phyloP scores from a whole-genome alignment of 1,139 yeast species.

The Candida freyschussii region DNA sequence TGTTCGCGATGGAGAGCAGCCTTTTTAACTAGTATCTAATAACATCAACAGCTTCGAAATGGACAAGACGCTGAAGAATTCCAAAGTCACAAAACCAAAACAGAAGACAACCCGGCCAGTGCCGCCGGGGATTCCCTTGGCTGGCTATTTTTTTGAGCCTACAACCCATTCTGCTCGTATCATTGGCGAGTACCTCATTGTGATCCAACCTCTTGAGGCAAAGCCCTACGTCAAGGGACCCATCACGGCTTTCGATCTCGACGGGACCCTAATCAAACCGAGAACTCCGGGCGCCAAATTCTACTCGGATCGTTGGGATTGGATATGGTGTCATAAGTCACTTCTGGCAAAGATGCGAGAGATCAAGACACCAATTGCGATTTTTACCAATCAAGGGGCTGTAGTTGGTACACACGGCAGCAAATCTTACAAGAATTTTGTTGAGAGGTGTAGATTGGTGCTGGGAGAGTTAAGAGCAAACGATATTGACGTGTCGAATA shows the following conservation, averaged over 20 bases:
- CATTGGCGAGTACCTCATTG: conserved; percentile 18
- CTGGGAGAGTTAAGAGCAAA: conserved; percentile 23
- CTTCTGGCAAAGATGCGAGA: conserved; percentile 31
- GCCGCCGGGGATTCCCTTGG: no score
- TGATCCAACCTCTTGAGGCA: conserved; percentile 14
- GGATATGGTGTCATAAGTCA: conserved; percentile 54
- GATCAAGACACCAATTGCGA: conserved; percentile 39
- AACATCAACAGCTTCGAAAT: no score
- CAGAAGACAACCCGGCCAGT: no score
- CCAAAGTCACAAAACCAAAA: no score
- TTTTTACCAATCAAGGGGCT: conserved; percentile 79
- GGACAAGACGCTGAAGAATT: conserved; percentile 2
- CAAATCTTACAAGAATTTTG: conserved; percentile 50
- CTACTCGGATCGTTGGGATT: conserved; percentile 55
- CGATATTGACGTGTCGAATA: conserved; percentile 27
- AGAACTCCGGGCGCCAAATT: conserved; percentile 49
- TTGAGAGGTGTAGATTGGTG: conserved; percentile 40
- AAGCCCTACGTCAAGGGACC: background rate
- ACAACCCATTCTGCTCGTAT: conserved; percentile 12
- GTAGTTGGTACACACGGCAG: conserved; percentile 35
- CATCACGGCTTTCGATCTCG: conserved; percentile 60
- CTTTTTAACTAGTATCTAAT: no score
- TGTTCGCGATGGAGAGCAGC: no score
- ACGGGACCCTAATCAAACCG: conserved; percentile 62
- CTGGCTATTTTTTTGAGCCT: no score